Conservation (phyloP, 495 filamentous ascomycete species). For the Melanomma pulvis-pyrius region DNA sequence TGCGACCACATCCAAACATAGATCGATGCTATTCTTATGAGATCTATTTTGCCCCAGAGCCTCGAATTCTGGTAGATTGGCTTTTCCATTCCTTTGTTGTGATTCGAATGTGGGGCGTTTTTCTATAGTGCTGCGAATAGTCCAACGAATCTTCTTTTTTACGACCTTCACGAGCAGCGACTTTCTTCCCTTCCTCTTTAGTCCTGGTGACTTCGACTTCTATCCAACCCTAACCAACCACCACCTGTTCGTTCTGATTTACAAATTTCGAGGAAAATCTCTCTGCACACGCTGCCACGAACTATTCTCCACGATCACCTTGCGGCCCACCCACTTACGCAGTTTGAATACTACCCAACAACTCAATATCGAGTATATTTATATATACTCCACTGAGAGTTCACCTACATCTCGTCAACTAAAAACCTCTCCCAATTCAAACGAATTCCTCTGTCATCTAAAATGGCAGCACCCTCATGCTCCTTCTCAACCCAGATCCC, state of each 20-base stretch:
- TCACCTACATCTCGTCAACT: too few relatives aligned
- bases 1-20: slow-evolving; percentile 7
- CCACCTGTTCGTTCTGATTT: too few relatives aligned
- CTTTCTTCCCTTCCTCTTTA: neutral
- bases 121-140: neutral
- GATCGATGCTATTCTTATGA: slow-evolving; percentile 12
- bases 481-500: slow-evolving; percentile 1
- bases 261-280: too few relatives aligned
- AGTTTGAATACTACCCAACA: too few relatives aligned
- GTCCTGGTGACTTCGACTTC: neutral
- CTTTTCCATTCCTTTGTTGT: neutral
- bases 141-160: neutral
- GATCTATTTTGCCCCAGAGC: neutral
- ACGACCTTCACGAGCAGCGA: neutral
- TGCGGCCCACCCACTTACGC: too few relatives aligned
- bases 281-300: too few relatives aligned
- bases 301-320: too few relatives aligned
- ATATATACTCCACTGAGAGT: too few relatives aligned
- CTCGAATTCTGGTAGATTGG: neutral
- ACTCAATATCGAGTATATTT: too few relatives aligned
- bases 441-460: neutral
- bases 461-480: slow-evolving; percentile 1
- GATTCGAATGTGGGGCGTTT: neutral
- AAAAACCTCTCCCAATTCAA: too few relatives aligned
- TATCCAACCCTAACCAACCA: too few relatives aligned